A percentile compares a stretch with the other conserved stretches of the same genome.
Conservation (phyloP, 148 eudicot genomes). For the Polygonum aviculare region DNA sequence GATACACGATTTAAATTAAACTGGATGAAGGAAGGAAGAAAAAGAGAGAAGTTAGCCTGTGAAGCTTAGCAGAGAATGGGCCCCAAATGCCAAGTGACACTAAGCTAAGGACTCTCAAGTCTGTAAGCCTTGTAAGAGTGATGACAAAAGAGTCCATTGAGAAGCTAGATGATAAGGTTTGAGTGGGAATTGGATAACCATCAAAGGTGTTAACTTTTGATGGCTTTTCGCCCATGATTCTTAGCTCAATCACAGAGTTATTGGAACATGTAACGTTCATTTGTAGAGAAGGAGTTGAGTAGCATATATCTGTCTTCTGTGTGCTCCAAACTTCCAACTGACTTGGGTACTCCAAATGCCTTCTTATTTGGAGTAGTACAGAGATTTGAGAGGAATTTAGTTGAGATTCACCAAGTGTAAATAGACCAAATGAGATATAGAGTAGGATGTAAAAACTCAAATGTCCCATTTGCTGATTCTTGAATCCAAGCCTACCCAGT, state of each 20-base stretch:
- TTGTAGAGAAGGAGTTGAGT: conserved; percentile 31
- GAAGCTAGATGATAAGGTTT: conserved; percentile 47
- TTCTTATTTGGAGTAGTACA: conserved; percentile 53
- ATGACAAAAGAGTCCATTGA: conserved; percentile 61
- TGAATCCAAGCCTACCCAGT: neutral
- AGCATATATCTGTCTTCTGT: conserved; percentile 32
- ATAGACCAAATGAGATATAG: conserved; percentile 27
- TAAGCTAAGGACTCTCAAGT: conserved; percentile 44
- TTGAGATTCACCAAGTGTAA: conserved; percentile 25
- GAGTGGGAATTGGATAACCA: conserved; percentile 48
- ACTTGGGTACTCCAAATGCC: conserved; percentile 61
- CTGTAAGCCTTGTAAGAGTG: conserved; percentile 53
- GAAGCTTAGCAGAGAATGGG: conserved; percentile 45
- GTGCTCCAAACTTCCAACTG: conserved; percentile 49
- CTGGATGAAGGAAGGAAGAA: too few species aligned
- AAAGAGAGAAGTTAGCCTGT: conserved; percentile 45
- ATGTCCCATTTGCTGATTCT: conserved; percentile 5
- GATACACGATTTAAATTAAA: too few species aligned
- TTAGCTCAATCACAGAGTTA: conserved; percentile 55
- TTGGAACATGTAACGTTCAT: conserved; percentile 50
- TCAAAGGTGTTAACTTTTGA: conserved; percentile 25
- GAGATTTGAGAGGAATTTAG: conserved; percentile 51
- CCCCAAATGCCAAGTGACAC: conserved; percentile 74
- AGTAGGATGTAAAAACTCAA: conserved; percentile 27
- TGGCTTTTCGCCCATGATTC: conserved; percentile 50